These are phyloP conservation scores for Fagopyrum homotropicum DNA, from an alignment of 148 eudicot genomes.

Conservation along the genomic window DNA sequence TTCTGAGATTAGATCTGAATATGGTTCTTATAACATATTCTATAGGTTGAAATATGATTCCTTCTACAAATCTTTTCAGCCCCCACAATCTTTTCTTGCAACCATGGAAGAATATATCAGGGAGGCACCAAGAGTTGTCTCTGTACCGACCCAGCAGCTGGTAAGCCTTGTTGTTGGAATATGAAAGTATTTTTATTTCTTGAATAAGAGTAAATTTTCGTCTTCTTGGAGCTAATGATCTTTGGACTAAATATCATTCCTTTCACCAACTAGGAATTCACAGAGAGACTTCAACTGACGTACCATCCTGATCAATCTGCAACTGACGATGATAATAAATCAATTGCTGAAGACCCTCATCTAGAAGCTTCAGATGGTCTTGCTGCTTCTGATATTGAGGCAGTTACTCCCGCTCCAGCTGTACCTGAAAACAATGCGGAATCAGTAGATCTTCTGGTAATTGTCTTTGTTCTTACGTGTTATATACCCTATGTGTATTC, in stretches of 20 bases:
- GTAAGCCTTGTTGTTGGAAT: conserved; percentile 26
- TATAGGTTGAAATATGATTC: conserved; percentile 1
- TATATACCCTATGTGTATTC: neutral
- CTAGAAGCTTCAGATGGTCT: conserved; percentile 39
- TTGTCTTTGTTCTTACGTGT: neutral
- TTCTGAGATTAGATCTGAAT: neutral
- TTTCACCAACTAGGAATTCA: conserved; percentile 64
- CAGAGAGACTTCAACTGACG: conserved; percentile 80
- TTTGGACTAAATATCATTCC: neutral
- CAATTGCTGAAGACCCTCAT: conserved; percentile 38
- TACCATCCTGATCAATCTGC: conserved; percentile 66
- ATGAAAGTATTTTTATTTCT: neutral
- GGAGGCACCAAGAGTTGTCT: conserved; percentile 92
- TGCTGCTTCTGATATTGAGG: conserved; percentile 28
- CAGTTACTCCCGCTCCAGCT: conserved; percentile 36
- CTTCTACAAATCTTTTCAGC: conserved; percentile 37
- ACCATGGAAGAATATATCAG: conserved; percentile 97
- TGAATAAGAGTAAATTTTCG: neutral
- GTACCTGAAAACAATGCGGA: conserved; percentile 37
- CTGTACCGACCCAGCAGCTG: conserved; percentile 61
- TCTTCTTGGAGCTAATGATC: neutral
- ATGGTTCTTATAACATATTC: neutral
- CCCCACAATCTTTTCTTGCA: conserved; percentile 40
- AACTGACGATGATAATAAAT: conserved; percentile 38
- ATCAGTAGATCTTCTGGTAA: conserved; percentile 80